Percentiles rank a stretch among this genome's conserved stretches.
Conservation (phyloP, 1,284 basidiomycete genomes). For the Malassezia yamatoensis region DNA sequence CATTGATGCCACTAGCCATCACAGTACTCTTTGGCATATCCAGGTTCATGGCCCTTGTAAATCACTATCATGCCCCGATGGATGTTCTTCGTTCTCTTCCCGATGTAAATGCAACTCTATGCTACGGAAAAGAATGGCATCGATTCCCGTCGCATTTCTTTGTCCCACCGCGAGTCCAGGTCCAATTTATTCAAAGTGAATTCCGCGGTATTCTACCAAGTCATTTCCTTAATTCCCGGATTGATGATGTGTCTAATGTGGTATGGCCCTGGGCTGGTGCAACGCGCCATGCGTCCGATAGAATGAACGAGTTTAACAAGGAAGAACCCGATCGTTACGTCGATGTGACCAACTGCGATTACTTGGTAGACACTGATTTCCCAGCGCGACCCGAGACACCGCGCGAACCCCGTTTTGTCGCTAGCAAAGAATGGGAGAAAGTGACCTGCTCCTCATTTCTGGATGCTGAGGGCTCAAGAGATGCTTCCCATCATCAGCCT, state of each 20-base stretch:
- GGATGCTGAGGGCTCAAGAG: slow-evolving; percentile 29
- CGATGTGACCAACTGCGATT: slow-evolving; percentile 29
- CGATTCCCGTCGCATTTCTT: slow-evolving; percentile 84
- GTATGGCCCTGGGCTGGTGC: slow-evolving; percentile 48
- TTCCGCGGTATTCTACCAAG: slow-evolving; percentile 81
- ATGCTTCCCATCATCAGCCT: slow-evolving; percentile 9
- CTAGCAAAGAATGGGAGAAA: slow-evolving; percentile 21
- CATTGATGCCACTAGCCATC: slow-evolving; percentile 60
- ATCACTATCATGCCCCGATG: slow-evolving; percentile 85
- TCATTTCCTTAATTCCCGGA: slow-evolving; percentile 54
- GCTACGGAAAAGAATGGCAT: slow-evolving; percentile 90
- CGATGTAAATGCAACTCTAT: slow-evolving; percentile 51
- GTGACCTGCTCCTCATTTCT: slow-evolving; percentile 34
- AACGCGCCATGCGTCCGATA: slow-evolving; percentile 58
- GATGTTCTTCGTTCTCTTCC: slow-evolving; percentile 57
- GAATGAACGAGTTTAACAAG: slow-evolving; percentile 78
- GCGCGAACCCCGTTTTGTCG: slow-evolving; percentile 27
- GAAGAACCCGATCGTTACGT: slow-evolving; percentile 66
- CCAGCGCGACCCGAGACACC: slow-evolving; percentile 2
- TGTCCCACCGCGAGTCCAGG: slow-evolving; percentile 68
- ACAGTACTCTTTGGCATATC: slow-evolving; percentile 64
- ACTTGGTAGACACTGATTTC: slow-evolving; percentile 30
- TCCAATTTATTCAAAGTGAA: slow-evolving; percentile 78
- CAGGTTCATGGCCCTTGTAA: slow-evolving; percentile 67
- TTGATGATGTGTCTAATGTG: slow-evolving; percentile 45